These are phyloP conservation scores for Pseudocercospora pini-densiflorae DNA, from an alignment of 2,329 filamentous ascomycete genomes.

Conservation along the genomic window DNA sequence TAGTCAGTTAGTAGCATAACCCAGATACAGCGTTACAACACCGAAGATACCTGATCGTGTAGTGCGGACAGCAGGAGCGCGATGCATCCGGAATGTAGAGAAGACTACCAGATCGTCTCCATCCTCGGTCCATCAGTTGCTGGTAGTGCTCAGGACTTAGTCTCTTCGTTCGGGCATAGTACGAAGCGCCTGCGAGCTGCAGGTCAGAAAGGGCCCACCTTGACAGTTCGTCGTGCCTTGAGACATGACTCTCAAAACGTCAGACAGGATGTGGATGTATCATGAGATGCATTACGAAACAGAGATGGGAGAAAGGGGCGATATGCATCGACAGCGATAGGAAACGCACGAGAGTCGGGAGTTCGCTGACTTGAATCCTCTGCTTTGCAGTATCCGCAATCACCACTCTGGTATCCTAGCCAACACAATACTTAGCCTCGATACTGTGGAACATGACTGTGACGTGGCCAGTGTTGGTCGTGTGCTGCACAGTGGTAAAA, in stretches of 20 bases:
- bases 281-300: constrained; percentile 10
- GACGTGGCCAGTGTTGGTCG: constrained; percentile 15
- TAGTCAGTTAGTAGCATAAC: constrained; percentile 14
- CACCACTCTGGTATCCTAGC: constrained; percentile 53
- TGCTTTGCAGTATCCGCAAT: constrained; percentile 58
- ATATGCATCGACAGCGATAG: constrained; percentile 4
- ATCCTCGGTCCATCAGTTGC: constrained; percentile 72
- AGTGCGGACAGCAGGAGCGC: constrained; percentile 89
- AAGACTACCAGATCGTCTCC: constrained; percentile 68
- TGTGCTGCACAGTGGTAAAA: constrained; percentile 11
- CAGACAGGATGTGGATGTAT: not conserved
- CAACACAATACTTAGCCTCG: constrained; percentile 31
- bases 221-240: not conserved
- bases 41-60: constrained; percentile 65
- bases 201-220: constrained; percentile 6
- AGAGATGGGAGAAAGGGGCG: not conserved
- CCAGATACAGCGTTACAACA: not conserved
- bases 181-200: constrained; percentile 66
- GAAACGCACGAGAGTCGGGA: constrained; percentile 54
- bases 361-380: constrained; percentile 52
- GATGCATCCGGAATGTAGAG: constrained; percentile 80
- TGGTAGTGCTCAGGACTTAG: constrained; percentile 73
- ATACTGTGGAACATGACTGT: constrained; percentile 6
- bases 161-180: constrained; percentile 67
- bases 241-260: not conserved